Conservation (phyloP, 441 rosid species). For the Euphorbia schlechtendalii region DNA sequence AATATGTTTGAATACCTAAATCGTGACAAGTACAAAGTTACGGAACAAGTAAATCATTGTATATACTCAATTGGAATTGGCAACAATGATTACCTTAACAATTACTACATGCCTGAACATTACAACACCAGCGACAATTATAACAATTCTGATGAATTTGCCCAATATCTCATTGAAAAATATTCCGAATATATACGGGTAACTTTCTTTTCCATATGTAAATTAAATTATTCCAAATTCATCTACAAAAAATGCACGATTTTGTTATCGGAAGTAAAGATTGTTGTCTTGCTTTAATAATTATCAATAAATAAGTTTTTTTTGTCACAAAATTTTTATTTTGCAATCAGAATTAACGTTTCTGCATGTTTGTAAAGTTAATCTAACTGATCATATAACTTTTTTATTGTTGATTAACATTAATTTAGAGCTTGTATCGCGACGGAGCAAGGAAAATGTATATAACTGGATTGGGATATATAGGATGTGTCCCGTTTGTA, state of each 20-base stretch:
- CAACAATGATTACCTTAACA: constrained; percentile 33
- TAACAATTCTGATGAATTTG: constrained; percentile 9
- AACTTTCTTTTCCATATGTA: background rate
- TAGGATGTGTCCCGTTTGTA: constrained; percentile 39
- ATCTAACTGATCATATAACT: background rate
- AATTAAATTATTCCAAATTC: too few species aligned
- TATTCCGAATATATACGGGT: constrained; percentile 3
- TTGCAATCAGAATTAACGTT: too few species aligned
- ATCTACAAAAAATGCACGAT: too few species aligned
- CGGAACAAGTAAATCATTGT: constrained; percentile 16
- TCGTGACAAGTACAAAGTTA: background rate
- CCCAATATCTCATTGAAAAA: constrained; percentile 7
- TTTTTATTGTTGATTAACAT: background rate
- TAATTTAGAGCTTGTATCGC: background rate
- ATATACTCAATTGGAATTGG: constrained; percentile 24
- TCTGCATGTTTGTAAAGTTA: background rate
- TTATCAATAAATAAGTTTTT: too few species aligned
- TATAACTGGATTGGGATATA: constrained; percentile 25
- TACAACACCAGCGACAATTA: background rate
- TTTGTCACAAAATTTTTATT: too few species aligned
- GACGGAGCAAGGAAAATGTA: constrained; percentile 45
- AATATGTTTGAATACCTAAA: constrained; percentile 10
- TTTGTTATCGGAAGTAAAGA: too few species aligned
- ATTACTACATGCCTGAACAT: constrained; percentile 14
- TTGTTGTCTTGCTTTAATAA: too few species aligned